Percentiles rank a stretch among this genome's conserved stretches.
Conservation (phyloP, 768 basidiomycete species). For the Vararia minispora region DNA sequence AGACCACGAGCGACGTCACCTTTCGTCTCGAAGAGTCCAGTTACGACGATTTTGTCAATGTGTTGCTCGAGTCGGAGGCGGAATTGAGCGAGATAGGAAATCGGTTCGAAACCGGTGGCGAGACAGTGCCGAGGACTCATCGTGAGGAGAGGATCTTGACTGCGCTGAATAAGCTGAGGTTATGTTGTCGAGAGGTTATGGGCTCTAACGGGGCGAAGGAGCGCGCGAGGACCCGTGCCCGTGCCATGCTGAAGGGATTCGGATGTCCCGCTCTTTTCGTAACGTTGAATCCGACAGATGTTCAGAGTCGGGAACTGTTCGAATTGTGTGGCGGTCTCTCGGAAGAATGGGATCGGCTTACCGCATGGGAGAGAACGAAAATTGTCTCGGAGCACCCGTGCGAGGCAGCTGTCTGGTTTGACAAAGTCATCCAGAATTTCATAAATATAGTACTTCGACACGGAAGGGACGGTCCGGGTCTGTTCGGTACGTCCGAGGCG, state of each 20-base stretch:
- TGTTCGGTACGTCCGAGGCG: constrained; percentile 22
- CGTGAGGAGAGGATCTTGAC: background rate
- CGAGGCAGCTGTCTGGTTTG: constrained; percentile 29
- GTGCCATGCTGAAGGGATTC: background rate
- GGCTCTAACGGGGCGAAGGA: background rate
- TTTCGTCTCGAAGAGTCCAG: background rate
- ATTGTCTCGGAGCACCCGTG: constrained; percentile 29
- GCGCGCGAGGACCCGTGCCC: background rate
- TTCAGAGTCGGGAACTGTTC: constrained; percentile 30
- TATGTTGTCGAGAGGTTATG: background rate
- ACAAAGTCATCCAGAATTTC: constrained; percentile 28
- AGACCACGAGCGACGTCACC: background rate
- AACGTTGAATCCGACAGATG: constrained; percentile 27
- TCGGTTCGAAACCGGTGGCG: background rate
- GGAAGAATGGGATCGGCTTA: constrained; percentile 22
- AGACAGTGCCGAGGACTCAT: background rate
- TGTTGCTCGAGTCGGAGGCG: background rate
- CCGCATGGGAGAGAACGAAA: constrained; percentile 21
- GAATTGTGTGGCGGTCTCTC: constrained; percentile 27
- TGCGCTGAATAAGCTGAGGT: background rate
- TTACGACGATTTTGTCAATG: background rate
- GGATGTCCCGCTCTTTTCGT: constrained; percentile 1
- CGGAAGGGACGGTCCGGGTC: constrained; percentile 14
- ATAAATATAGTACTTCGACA: constrained; percentile 16
- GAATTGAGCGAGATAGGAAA: background rate